phyloP scores from a whole-genome alignment of 371 early-diverging fungal genomes.

The Lichtheimia ramosa region DNA sequence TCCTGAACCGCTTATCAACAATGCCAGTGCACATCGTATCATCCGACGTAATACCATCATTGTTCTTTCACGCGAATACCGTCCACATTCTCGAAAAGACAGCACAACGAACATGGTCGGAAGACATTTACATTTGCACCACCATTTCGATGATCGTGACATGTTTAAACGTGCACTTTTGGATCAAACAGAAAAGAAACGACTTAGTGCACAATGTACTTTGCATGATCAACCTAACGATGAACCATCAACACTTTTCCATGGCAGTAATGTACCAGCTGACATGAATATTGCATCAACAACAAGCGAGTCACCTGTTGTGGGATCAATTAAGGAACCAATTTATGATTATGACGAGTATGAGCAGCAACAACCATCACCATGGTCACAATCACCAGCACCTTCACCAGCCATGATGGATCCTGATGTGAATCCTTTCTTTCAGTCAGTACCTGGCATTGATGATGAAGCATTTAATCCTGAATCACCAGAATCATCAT shows the following conservation, averaged over 20 bases:
- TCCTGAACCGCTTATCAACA: slow-evolving; percentile 53
- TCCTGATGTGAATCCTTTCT: slow-evolving; percentile 61
- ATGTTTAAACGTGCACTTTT: slow-evolving; percentile 41
- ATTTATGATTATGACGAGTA: slow-evolving; percentile 44
- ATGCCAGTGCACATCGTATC: slow-evolving; percentile 51
- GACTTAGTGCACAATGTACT: slow-evolving; percentile 22
- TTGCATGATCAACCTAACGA: slow-evolving; percentile 25
- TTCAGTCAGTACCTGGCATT: slow-evolving; percentile 55
- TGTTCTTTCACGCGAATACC: slow-evolving; percentile 57
- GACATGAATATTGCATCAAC: not conserved
- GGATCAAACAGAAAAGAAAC: slow-evolving; percentile 20
- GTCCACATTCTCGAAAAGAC: slow-evolving; percentile 26
- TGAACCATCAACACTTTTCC: not conserved
- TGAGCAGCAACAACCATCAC: slow-evolving; percentile 50
- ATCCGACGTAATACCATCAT: slow-evolving; percentile 52
- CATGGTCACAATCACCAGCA: slow-evolving; percentile 69
- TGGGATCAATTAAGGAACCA: not conserved
- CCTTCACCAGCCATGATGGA: slow-evolving; percentile 65
- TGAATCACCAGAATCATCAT: slow-evolving; percentile 42
- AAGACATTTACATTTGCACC: slow-evolving; percentile 13
- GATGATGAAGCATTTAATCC: slow-evolving; percentile 68
- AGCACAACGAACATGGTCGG: not conserved
- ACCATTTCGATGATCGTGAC: slow-evolving; percentile 24
- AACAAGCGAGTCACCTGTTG: not conserved
- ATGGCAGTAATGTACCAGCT: not conserved